Percentiles rank a stretch among this genome's conserved stretches.
These are phyloP conservation scores for Piper betle DNA, from an alignment of 164 flowering plant species.

Conservation along the genomic window DNA sequence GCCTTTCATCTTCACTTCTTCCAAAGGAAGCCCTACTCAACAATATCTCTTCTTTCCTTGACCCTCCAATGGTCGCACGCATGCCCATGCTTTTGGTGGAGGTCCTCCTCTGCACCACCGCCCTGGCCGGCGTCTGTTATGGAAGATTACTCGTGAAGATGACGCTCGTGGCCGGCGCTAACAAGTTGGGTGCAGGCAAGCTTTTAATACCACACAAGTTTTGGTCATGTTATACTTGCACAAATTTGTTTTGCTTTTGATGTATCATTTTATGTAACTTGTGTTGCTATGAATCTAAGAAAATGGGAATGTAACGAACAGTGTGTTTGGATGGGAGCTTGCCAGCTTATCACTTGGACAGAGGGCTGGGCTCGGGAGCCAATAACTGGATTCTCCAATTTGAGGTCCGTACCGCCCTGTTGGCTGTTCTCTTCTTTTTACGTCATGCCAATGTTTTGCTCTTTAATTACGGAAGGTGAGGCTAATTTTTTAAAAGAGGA, in stretches of 20 bases:
- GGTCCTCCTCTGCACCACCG: neutral
- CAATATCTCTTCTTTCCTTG: too few species aligned
- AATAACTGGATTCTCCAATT: constrained; percentile 87
- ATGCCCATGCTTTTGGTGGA: neutral
- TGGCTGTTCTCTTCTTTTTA: neutral
- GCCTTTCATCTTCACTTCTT: too few species aligned
- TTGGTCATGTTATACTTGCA: neutral
- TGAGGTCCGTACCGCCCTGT: constrained; percentile 45
- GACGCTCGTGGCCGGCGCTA: neutral
- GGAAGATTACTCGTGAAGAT: neutral
- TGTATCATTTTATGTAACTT: neutral
- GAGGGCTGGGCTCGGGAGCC: constrained; percentile 73
- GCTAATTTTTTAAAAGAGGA: neutral
- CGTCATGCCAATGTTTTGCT: neutral
- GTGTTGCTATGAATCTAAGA: neutral
- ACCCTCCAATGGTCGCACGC: neutral
- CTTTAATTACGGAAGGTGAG: too few species aligned
- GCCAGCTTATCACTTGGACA: constrained; percentile 81
- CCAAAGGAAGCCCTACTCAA: too few species aligned
- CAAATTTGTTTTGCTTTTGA: neutral
- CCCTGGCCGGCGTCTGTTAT: neutral
- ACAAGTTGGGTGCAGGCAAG: constrained; percentile 1
- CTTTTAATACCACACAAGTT: neutral
- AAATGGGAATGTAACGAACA: constrained; percentile 4
- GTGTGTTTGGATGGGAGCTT: constrained; percentile 94